Evolutionary conservation across 1,139 yeast species (phyloP).

Genomic region (Suhomyces terraborum): DNA sequence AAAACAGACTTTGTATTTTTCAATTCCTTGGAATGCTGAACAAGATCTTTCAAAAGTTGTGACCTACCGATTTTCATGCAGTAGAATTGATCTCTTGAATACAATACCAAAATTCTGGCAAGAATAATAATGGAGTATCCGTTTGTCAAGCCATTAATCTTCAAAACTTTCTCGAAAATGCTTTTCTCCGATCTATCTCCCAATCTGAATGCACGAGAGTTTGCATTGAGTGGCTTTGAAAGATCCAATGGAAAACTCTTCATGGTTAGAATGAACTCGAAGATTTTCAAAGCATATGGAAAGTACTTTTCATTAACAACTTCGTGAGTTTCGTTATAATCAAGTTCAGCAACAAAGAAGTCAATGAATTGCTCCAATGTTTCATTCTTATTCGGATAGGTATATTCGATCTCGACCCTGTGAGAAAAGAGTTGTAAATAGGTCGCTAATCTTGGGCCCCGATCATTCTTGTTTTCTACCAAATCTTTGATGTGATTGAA

Average conservation of each 20-base stretch:
- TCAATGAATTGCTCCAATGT: constrained; percentile 35
- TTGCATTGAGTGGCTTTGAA: constrained; percentile 21
- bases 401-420: constrained; percentile 14
- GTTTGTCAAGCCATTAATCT: constrained; percentile 40
- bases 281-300: constrained; percentile 49
- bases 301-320: constrained; percentile 49
- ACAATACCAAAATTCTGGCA: constrained; percentile 54
- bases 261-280: constrained; percentile 45
- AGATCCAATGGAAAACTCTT: constrained; percentile 4
- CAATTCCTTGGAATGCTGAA: constrained; percentile 19
- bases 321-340: constrained; percentile 8
- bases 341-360: constrained; percentile 39
- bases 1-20: background rate
- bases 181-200: constrained; percentile 29
- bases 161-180: constrained; percentile 47
- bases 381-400: constrained; percentile 6
- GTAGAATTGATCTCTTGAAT: constrained; percentile 46
- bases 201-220: constrained; percentile 22
- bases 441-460: constrained; percentile 14
- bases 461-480: constrained; percentile 14
- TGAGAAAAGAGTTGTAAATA: constrained; percentile 13
- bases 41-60: constrained; percentile 28
- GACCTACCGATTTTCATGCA: constrained; percentile 48
- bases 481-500: constrained; percentile 19
- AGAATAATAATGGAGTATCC: constrained; percentile 53